Conservation (phyloP, 2,329 filamentous ascomycete species). For the Calonectria leucothoes region DNA sequence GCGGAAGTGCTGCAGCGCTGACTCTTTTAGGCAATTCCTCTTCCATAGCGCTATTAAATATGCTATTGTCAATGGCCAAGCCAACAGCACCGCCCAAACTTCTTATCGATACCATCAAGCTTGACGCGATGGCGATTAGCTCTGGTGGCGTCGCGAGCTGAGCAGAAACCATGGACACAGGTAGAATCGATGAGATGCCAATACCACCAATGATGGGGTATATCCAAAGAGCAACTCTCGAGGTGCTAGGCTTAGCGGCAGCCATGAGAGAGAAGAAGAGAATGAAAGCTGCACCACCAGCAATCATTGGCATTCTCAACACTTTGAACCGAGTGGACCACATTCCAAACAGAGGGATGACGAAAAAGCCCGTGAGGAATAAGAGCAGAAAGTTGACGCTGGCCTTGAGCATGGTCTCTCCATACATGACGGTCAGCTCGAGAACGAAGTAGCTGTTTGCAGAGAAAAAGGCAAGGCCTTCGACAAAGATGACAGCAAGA, state of each 20-base stretch:
- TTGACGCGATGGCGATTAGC: neutral
- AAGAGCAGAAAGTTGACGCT: neutral
- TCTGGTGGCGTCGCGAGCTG: neutral
- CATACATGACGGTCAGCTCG: neutral
- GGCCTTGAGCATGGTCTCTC: neutral
- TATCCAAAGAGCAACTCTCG: neutral
- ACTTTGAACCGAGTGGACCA: neutral
- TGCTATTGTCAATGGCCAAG: neutral
- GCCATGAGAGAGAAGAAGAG: neutral
- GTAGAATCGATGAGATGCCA: neutral
- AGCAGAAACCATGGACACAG: neutral
- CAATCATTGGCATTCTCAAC: neutral
- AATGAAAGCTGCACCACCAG: neutral
- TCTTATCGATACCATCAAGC: neutral
- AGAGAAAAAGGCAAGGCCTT: conserved; percentile 11
- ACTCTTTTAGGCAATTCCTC: neutral
- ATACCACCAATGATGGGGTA: neutral
- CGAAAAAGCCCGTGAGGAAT: neutral
- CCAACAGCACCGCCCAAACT: neutral
- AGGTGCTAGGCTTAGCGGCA: neutral
- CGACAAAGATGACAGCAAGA: conserved; percentile 6
- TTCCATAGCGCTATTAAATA: neutral
- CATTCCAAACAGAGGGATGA: neutral
- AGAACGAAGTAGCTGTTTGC: neutral
- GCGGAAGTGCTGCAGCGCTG: neutral